These are phyloP conservation scores for Neonectria neomacrospora DNA, from an alignment of 2,329 filamentous ascomycete species.

Conservation along the genomic window DNA sequence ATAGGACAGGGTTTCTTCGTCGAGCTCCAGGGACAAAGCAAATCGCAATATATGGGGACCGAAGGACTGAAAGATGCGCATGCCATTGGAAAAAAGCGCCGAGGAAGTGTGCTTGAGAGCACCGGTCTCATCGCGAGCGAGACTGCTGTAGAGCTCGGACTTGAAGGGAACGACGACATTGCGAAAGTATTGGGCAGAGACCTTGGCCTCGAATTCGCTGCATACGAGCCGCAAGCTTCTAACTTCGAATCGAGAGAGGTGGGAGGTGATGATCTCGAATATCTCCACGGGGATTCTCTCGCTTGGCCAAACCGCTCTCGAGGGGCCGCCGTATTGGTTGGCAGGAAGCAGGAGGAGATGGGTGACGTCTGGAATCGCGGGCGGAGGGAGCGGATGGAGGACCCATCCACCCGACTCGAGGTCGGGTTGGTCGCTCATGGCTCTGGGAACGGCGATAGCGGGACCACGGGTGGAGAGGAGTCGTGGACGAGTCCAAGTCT, in stretches of 20 bases:
- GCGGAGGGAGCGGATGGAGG: constrained; percentile 35
- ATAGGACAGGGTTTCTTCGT: constrained; percentile 59
- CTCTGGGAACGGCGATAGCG: not conserved
- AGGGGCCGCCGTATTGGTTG: not conserved
- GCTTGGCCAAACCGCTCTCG: constrained; percentile 46
- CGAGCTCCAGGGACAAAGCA: constrained; percentile 76
- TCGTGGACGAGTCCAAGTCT: not conserved
- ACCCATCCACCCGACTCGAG: constrained; percentile 19
- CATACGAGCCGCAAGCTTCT: constrained; percentile 71
- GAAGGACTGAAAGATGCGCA: constrained; percentile 71
- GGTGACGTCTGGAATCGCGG: constrained; percentile 29
- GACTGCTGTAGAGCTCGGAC: constrained; percentile 66
- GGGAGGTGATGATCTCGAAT: constrained; percentile 65
- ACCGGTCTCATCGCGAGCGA: constrained; percentile 38
- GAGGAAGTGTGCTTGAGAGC: constrained; percentile 40
- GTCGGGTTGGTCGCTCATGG: constrained; percentile 10
- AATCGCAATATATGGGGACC: constrained; percentile 70
- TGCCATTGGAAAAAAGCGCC: constrained; percentile 58
- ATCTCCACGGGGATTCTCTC: constrained; percentile 68
- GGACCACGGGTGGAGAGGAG: not conserved
- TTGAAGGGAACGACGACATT: constrained; percentile 74
- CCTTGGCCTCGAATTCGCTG: constrained; percentile 65
- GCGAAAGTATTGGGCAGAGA: constrained; percentile 68
- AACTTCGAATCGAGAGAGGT: constrained; percentile 68
- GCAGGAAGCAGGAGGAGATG: not conserved